Evolutionary conservation across 176 grass and related monocot genomes (phyloP), one percentile per base, ranked within the genome.

Genomic region (Panicum miliaceum): DNA sequence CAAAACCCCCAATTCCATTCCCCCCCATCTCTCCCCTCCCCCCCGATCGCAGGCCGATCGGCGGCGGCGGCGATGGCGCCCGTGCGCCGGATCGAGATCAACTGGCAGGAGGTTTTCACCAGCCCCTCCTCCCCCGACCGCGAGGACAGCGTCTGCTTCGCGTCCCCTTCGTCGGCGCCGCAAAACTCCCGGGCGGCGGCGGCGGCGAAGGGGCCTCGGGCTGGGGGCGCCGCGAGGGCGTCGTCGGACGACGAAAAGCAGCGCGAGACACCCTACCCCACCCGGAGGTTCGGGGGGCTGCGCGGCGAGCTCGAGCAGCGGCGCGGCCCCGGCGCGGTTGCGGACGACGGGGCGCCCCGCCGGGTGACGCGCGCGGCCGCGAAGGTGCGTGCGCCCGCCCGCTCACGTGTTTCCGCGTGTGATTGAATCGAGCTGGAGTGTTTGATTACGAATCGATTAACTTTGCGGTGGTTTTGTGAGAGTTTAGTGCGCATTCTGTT

Each of bases 321-420:
- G 34, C 3, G n/a, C 53, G 27, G 38, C 68, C 22, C 14, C 37
- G 53, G 13, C 53, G 42, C 3, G 51, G n/a, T 3, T 12, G 22
- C 38, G 22, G 27, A 40, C 32, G 22, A 0, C 16, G 77, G 84
- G 32, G 71, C 62, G 5, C 42, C 13, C 23, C 19, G 16, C n/a
- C 63, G 42, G 3, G 8, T 64, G n/a, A 60, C 54, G 27, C 7
- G 5, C 8, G 50, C 22, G 12, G 18, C 6, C 50, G 19, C 35
- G 3, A 86, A 86, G 87, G 87, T 89, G 29, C 20, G 62, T n/a
- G 1, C 40, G 3, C 18, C 6, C 26, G 26, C 38, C 10, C 45
- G 29, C 77, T 41, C 41, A 19, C 41, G 15, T 51, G 43, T 46
- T 15, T 2, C 18, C 27, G 25, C 34, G 23, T 5, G 0, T 46